Conservation (phyloP, 768 basidiomycete species). For the Rhodocollybia butyracea region DNA sequence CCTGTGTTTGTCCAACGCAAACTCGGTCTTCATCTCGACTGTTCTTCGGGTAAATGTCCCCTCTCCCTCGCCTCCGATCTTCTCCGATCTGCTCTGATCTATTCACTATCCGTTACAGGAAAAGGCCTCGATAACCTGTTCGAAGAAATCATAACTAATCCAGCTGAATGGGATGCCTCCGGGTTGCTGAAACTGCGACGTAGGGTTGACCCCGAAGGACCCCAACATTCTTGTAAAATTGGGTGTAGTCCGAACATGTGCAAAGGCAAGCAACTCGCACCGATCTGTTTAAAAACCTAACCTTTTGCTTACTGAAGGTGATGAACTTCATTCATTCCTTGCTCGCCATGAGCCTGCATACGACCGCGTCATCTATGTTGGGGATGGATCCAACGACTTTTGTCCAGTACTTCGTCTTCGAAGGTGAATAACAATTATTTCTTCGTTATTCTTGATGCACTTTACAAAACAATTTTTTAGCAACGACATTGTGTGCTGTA, state of each 20-base stretch:
- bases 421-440: slow-evolving; percentile 40
- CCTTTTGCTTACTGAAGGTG: slow-evolving; percentile 46
- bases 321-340: slow-evolving; percentile 86
- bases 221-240: slow-evolving; percentile 79
- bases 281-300: background rate
- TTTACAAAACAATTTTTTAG: slow-evolving; percentile 31
- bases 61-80: background rate
- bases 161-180: slow-evolving; percentile 73
- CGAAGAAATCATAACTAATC: slow-evolving; percentile 88
- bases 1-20: slow-evolving; percentile 92
- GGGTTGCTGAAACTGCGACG: slow-evolving; percentile 75
- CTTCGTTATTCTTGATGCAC: background rate
- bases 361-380: slow-evolving; percentile 85
- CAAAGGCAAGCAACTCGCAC: slow-evolving; percentile 58
- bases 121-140: slow-evolving; percentile 73
- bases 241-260: slow-evolving; percentile 98
- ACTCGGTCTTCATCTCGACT: slow-evolving; percentile 85
- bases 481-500: slow-evolving; percentile 80
- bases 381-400: slow-evolving; percentile 94
- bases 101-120: slow-evolving; percentile 39
- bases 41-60: slow-evolving; percentile 66
- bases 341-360: slow-evolving; percentile 54
- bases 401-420: slow-evolving; percentile 85
- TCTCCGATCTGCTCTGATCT: background rate
- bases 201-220: slow-evolving; percentile 69